A percentile compares a stretch with the other conserved stretches of the same genome.
Evolutionary conservation across 345 rosid genomes (phyloP).

Genomic region (Gynandropsis gynandra): DNA sequence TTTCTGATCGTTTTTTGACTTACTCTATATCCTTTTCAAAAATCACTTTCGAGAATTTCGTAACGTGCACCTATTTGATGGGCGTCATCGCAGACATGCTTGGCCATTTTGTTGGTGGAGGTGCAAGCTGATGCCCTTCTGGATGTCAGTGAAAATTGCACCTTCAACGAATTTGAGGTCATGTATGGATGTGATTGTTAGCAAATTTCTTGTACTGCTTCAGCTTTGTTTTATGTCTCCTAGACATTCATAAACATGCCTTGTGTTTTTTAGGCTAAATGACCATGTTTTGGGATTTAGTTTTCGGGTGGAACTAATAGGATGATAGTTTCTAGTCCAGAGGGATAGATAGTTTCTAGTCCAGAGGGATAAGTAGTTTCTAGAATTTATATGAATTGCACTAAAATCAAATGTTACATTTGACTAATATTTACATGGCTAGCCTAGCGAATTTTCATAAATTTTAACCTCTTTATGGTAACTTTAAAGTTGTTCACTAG

Average conservation of each 20-base stretch:
- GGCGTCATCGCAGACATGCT: too few species aligned
- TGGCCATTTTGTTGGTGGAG: too few species aligned
- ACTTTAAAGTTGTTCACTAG: background rate
- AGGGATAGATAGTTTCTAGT: too few species aligned
- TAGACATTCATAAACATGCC: too few species aligned
- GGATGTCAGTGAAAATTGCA: conserved; percentile 63
- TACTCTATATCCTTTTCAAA: too few species aligned
- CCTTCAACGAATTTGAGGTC: conserved; percentile 55
- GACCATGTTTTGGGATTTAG: background rate
- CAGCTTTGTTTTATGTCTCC: conserved; percentile 33
- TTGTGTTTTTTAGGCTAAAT: too few species aligned
- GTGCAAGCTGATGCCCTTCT: conserved; percentile 75
- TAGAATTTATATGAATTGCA: conserved; percentile 1
- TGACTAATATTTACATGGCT: background rate
- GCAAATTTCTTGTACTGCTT: conserved; percentile 64
- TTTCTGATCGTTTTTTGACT: too few species aligned
- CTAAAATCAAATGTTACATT: conserved; percentile 1
- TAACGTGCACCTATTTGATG: too few species aligned
- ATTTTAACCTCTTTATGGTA: too few species aligned
- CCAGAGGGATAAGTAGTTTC: conserved; percentile 1
- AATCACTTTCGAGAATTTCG: too few species aligned
- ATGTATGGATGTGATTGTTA: conserved; percentile 58
- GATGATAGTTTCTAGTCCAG: background rate
- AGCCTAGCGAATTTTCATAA: background rate
- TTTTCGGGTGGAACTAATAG: background rate